Percentiles rank a stretch among this genome's conserved stretches.
Evolutionary conservation across 352 stramenopile genomes (phyloP).

Genomic region (Halophytophthora polymorphica): DNA sequence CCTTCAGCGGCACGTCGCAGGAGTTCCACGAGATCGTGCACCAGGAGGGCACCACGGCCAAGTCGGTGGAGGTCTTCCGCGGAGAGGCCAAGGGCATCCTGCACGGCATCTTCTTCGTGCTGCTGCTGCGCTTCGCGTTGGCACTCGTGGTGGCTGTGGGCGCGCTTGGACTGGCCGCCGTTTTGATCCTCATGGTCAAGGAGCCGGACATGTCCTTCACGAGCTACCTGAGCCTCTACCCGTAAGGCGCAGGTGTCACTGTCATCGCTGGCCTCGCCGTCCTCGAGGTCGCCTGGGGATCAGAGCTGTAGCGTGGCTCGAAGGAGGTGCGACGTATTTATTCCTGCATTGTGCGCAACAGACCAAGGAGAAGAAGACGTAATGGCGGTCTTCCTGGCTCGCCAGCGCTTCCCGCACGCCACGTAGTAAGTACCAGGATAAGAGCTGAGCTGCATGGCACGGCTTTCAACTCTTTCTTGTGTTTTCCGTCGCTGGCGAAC

Average conservation of each 20-base stretch:
- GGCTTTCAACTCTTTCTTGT: too few relatives aligned
- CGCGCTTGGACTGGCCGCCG: constrained; percentile 25
- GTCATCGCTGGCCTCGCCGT: constrained; percentile 2
- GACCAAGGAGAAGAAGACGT: too few relatives aligned
- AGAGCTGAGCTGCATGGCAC: too few relatives aligned
- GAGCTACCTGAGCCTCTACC: constrained; percentile 34
- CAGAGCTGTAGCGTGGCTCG: too few relatives aligned
- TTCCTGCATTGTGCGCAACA: too few relatives aligned
- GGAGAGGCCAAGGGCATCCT: constrained; percentile 54
- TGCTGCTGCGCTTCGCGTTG: constrained; percentile 54
- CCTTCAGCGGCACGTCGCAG: constrained; percentile 26
- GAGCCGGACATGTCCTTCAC: constrained; percentile 26
- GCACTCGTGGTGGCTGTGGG: constrained; percentile 33
- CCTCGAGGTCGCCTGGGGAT: neutral
- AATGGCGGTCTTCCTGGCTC: too few relatives aligned
- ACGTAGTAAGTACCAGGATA: too few relatives aligned
- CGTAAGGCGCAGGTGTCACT: constrained; percentile 8
- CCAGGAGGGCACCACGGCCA: constrained; percentile 44
- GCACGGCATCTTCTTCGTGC: constrained; percentile 56
- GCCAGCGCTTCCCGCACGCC: too few relatives aligned
- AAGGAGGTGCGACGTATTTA: neutral
- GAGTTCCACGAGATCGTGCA: constrained; percentile 33
- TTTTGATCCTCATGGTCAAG: constrained; percentile 39
- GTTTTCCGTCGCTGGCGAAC: too few relatives aligned
- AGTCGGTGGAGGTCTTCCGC: constrained; percentile 58